Base-by-base conservation (phyloP, 2,329 filamentous ascomycete species). In the Sporothrix curviconia region DNA sequence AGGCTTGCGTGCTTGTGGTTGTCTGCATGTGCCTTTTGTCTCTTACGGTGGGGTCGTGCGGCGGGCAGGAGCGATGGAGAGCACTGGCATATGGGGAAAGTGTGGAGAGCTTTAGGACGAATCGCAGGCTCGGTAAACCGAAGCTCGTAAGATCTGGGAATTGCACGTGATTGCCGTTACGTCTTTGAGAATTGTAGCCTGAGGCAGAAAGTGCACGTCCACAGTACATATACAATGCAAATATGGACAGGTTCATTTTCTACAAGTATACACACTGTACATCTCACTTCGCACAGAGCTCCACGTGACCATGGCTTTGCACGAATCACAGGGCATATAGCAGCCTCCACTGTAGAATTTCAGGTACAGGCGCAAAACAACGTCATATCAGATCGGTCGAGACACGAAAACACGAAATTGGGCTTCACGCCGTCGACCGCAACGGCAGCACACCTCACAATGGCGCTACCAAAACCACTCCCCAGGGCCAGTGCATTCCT, bases 61-160 rank as follows among this genome's bases (percentile, higher is more conserved):
- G 32, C 49, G 32, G 47, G 49, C 34, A 39, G 32, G 22, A 30
- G 49, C 49, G 49, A 39, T 28, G 49, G 22, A 25, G 32, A 19
- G 32, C 42, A 24, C 25, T 22, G 12, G 22, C 12, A 12, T 34
- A 24, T 37, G 47, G 49, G 49, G 22, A 39, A 47, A 14, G 36
- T 22, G 30, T 40, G 34, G 52, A 17, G 17, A 17, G 32, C 32
- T 24, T 11, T 44, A 15, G 25, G 43, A 50, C 60, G 60, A 61
- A 61, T 61, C 47, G 37, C 43, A 47, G 43, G 58, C 55, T 55
- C 24, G 17, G 58, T 49, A 58, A 58, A 47, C 14, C 46, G 47
- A 30, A 40, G 22, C 15, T 25, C 30, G 43, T 36, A 51, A 55
- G 22, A 25, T 51, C n/a, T n/a, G n/a, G n/a, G n/a, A n/a, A n/a